These are phyloP conservation scores for Trichoderma virens DNA, from an alignment of 495 filamentous ascomycete genomes.

Conservation along the genomic window DNA sequence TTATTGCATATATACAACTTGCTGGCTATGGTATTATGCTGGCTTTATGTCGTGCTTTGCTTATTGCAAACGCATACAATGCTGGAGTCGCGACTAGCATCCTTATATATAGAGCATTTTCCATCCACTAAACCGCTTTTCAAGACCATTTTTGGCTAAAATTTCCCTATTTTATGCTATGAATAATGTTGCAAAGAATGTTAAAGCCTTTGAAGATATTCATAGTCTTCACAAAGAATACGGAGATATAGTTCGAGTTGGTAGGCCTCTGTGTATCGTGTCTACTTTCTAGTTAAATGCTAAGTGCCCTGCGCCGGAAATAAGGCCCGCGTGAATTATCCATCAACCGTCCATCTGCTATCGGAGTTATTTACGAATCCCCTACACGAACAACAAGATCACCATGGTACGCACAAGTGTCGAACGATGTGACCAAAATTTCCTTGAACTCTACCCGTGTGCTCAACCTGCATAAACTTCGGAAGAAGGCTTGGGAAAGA, in stretches of 20 bases:
- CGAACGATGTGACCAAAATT: conserved; percentile 16
- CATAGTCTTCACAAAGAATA: conserved; percentile 26
- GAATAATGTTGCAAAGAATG: conserved; percentile 13
- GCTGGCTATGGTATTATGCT: neutral
- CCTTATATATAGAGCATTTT: conserved; percentile 37
- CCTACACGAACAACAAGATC: conserved; percentile 26
- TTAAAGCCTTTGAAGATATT: conserved; percentile 25
- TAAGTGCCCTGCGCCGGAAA: too few relatives aligned
- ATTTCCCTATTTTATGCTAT: conserved; percentile 30
- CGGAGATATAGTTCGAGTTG: conserved; percentile 34
- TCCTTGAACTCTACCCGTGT: conserved; percentile 24
- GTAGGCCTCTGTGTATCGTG: conserved; percentile 15
- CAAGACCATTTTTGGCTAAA: conserved; percentile 32
- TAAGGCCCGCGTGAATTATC: conserved; percentile 28
- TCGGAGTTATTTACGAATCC: conserved; percentile 26
- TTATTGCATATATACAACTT: neutral
- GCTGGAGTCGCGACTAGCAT: conserved; percentile 27
- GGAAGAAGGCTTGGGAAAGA: conserved; percentile 30
- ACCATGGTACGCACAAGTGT: conserved; percentile 27
- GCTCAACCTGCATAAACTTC: conserved; percentile 17
- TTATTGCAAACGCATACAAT: conserved; percentile 5
- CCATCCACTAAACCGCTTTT: conserved; percentile 37
- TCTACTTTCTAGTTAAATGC: too few relatives aligned
- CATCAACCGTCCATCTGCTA: conserved; percentile 26
- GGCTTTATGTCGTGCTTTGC: neutral